A percentile compares a stretch with the other conserved stretches of the same genome.
These are phyloP conservation scores for Leccinum variicolor DNA, from an alignment of 768 basidiomycete species.

Conservation along the genomic window DNA sequence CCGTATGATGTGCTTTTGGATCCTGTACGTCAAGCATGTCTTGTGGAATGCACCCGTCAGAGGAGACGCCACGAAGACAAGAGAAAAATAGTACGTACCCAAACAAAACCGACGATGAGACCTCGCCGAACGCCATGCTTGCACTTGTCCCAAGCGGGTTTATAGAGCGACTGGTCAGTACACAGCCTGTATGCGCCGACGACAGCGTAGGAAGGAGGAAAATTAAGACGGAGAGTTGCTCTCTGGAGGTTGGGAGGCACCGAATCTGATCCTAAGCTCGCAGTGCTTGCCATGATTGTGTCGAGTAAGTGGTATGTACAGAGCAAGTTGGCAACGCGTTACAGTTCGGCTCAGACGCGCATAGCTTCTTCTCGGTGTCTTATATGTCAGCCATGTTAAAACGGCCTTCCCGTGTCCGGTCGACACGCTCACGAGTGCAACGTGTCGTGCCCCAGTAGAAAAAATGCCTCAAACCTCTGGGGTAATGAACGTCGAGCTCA, in stretches of 20 bases:
- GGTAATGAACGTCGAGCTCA: slow-evolving; percentile 26
- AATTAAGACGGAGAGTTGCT: slow-evolving; percentile 61
- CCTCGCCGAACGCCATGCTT: slow-evolving; percentile 74
- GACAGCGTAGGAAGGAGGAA: slow-evolving; percentile 79
- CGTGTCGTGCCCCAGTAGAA: neutral
- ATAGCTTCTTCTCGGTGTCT: neutral
- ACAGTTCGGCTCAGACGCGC: too few species aligned
- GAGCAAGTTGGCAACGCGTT: too few species aligned
- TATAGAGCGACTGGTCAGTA: slow-evolving; percentile 65
- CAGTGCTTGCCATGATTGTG: neutral
- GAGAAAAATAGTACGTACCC: slow-evolving; percentile 48
- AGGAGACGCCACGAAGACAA: neutral
- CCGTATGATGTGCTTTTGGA: slow-evolving; percentile 67
- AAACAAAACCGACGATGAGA: slow-evolving; percentile 59
- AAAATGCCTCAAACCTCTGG: slow-evolving; percentile 6
- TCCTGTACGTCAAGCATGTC: slow-evolving; percentile 64
- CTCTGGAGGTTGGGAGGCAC: slow-evolving; percentile 47
- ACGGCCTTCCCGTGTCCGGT: neutral
- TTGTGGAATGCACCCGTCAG: slow-evolving; percentile 27
- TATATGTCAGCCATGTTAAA: neutral
- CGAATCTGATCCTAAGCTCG: slow-evolving; percentile 14
- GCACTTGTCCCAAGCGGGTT: slow-evolving; percentile 84
- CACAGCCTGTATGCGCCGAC: slow-evolving; percentile 83
- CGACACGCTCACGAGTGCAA: neutral
- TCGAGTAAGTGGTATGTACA: neutral